Evolutionary conservation across 805 yeast species (phyloP).

Genomic region (Hanseniaspora hatyaiensis): DNA sequence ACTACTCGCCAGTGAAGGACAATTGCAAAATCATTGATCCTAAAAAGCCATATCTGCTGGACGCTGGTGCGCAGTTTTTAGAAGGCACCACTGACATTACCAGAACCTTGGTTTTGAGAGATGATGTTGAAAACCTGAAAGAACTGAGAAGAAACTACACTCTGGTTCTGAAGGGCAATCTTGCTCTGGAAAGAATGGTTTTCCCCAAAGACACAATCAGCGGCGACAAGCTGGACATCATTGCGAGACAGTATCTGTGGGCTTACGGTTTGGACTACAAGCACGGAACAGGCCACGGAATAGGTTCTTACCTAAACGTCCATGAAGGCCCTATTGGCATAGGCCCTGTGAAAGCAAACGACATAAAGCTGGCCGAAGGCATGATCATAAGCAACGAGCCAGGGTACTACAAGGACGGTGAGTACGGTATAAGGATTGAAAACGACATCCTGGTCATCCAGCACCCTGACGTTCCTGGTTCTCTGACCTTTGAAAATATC

Average conservation of each 20-base stretch:
- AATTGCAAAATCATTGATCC: conserved; percentile 52
- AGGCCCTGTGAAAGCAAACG: conserved; percentile 33
- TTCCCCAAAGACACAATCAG: conserved; percentile 61
- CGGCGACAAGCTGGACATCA: conserved; percentile 64
- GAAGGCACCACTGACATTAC: conserved; percentile 97
- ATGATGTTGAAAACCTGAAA: conserved; percentile 32
- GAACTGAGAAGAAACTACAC: conserved; percentile 64
- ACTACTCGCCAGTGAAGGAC: conserved; percentile 57
- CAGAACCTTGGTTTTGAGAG: conserved; percentile 61
- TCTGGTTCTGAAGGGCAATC: conserved; percentile 79
- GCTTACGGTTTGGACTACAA: conserved; percentile 70
- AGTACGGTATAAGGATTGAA: conserved; percentile 82
- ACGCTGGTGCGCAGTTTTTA: conserved; percentile 81
- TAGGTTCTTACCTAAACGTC: conserved; percentile 82
- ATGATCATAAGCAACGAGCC: conserved; percentile 85
- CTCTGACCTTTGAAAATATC: conserved; percentile 66
- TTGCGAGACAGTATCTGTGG: conserved; percentile 79
- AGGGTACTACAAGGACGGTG: conserved; percentile 83
- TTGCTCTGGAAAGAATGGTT: conserved; percentile 67
- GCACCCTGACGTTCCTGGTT: conserved; percentile 35
- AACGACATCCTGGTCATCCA: conserved; percentile 55
- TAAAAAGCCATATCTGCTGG: conserved; percentile 59
- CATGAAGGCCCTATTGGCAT: conserved; percentile 92
- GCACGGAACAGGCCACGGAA: conserved; percentile 97
- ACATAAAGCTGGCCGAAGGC: conserved; percentile 50